These are phyloP conservation scores for Fusarium virguliforme DNA, from an alignment of 2,329 filamentous ascomycete genomes.

Conservation along the genomic window DNA sequence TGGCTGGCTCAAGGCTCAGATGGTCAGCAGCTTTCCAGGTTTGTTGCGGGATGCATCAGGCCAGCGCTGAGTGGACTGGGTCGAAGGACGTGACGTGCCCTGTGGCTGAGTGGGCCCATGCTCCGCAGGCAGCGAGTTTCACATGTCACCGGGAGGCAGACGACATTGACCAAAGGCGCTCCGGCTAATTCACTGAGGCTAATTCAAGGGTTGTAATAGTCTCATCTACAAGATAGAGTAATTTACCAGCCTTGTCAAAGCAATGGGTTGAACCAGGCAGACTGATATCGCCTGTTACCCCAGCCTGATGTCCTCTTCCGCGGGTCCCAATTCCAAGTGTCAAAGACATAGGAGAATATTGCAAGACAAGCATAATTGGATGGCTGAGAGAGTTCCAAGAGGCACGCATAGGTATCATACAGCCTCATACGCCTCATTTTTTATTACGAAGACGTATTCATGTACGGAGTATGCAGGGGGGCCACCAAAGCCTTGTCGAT, in stretches of 20 bases:
- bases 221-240: constrained; percentile 1
- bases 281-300: background rate
- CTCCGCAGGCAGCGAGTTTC: constrained; percentile 33
- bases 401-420: background rate
- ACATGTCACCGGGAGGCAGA: constrained; percentile 37
- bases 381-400: background rate
- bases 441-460: constrained; percentile 1
- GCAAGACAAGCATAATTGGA: background rate
- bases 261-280: background rate
- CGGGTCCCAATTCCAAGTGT: background rate
- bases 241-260: background rate
- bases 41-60: constrained; percentile 44
- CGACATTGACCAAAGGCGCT: background rate
- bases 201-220: background rate
- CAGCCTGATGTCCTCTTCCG: background rate
- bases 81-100: constrained; percentile 20
- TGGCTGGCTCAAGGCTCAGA: constrained; percentile 24
- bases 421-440: background rate
- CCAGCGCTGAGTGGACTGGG: constrained; percentile 38
- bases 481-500: background rate
- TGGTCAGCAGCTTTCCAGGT: constrained; percentile 31
- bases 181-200: constrained; percentile 6
- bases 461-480: background rate
- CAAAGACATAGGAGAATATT: constrained; percentile 6
- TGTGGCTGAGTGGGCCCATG: constrained; percentile 40